Conservation (phyloP, 2,329 filamentous ascomycete species). For the Venturiaceae sp. region DNA sequence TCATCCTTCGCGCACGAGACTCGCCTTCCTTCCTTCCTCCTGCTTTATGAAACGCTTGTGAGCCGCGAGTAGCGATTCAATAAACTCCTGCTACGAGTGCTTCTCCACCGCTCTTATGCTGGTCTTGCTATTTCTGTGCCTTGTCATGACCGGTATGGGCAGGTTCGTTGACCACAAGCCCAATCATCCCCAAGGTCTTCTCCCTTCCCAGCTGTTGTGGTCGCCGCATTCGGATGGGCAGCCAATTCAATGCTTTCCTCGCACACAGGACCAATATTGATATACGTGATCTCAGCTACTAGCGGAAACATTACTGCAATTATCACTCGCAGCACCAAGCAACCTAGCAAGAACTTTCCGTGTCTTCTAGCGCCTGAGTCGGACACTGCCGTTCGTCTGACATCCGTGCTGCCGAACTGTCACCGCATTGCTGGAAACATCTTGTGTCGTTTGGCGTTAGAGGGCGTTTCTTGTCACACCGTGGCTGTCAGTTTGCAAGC, state of each 20-base stretch:
- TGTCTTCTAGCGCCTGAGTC: background rate
- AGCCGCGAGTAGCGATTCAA: background rate
- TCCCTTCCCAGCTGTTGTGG: background rate
- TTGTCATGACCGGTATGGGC: background rate
- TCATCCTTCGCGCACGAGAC: background rate
- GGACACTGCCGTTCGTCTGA: background rate
- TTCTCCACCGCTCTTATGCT: background rate
- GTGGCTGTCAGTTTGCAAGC: background rate
- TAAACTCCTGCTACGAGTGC: background rate
- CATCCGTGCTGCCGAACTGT: conserved; percentile 2
- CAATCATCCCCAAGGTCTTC: background rate
- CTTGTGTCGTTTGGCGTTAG: background rate
- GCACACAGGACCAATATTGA: background rate
- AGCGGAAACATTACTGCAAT: background rate
- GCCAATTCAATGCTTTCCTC: background rate
- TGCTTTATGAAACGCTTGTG: background rate
- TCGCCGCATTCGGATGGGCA: background rate
- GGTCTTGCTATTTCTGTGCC: background rate
- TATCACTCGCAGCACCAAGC: background rate
- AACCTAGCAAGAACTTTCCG: background rate
- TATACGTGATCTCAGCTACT: background rate
- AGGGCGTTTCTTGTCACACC: background rate
- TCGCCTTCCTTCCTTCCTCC: background rate
- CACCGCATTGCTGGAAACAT: background rate
- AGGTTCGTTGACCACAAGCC: background rate